Evolutionary conservation across 495 filamentous ascomycete genomes (phyloP).

Genomic region (Daldinia caldariorum): DNA sequence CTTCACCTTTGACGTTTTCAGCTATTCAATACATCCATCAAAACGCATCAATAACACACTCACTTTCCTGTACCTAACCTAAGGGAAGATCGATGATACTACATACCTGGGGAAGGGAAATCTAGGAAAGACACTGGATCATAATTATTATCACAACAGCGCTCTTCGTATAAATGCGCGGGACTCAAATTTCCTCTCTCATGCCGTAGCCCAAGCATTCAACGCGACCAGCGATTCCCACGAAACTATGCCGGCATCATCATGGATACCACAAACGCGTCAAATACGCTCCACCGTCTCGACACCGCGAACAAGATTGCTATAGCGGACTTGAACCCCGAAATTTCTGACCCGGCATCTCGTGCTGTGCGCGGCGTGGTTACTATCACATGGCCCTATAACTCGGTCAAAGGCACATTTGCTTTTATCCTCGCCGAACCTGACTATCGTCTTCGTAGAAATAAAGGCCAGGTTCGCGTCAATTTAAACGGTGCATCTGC

Average conservation of each 20-base stretch:
- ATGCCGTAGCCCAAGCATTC: conserved; percentile 20
- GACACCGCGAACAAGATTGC: conserved; percentile 55
- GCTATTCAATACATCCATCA: conserved; percentile 14
- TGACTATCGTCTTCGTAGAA: conserved; percentile 82
- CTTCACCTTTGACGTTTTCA: conserved; percentile 27
- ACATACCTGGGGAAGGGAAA: not conserved
- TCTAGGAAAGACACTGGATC: not conserved
- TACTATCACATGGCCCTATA: conserved; percentile 92
- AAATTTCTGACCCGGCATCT: conserved; percentile 49
- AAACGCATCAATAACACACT: not conserved
- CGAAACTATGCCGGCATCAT: conserved; percentile 38
- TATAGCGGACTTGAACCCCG: conserved; percentile 76
- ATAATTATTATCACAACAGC: not conserved
- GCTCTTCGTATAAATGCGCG: conserved; percentile 23
- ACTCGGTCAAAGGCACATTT: conserved; percentile 72
- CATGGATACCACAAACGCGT: conserved; percentile 37
- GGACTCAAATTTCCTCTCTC: conserved; percentile 12
- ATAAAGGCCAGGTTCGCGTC: conserved; percentile 83
- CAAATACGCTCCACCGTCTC: conserved; percentile 29
- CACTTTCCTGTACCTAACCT: not conserved
- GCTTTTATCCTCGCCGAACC: conserved; percentile 84
- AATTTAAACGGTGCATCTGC: conserved; percentile 79
- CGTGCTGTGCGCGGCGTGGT: conserved; percentile 68
- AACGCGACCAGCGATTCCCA: conserved; percentile 34
- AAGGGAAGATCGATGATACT: too few species aligned